Conservation (phyloP, 176 grass and related monocot species). For the Oryza brachyantha region DNA sequence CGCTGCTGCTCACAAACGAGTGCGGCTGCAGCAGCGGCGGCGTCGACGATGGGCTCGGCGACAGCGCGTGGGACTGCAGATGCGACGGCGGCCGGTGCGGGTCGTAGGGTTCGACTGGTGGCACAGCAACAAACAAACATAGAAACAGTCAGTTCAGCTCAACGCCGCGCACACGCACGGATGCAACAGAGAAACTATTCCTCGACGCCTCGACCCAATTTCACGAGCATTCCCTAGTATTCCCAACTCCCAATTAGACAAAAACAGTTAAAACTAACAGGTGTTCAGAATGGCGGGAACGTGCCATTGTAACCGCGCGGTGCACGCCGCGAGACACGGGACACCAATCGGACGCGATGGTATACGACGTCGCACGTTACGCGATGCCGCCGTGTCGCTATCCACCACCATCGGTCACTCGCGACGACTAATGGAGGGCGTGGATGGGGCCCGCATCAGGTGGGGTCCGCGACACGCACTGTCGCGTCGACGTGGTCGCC, state of each 20-base stretch:
- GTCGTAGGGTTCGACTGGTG: slow-evolving; percentile 37
- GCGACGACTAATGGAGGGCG: not conserved
- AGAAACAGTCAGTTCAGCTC: not conserved
- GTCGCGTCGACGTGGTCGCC: not conserved
- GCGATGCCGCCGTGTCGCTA: too few relatives aligned
- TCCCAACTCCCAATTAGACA: too few relatives aligned
- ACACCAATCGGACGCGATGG: not conserved
- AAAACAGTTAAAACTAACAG: too few relatives aligned
- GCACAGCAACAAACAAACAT: not conserved
- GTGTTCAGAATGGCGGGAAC: too few relatives aligned
- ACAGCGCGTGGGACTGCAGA: slow-evolving; percentile 21
- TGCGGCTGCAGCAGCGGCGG: slow-evolving; percentile 25
- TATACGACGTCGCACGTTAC: not conserved
- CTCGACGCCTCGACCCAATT: not conserved
- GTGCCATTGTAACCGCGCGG: not conserved
- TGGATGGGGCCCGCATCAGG: not conserved
- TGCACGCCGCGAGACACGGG: not conserved
- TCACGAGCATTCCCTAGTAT: too few relatives aligned
- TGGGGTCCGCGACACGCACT: not conserved
- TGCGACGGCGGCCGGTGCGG: slow-evolving; percentile 28
- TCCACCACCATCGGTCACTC: too few relatives aligned
- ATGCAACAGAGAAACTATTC: not conserved
- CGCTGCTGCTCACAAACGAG: slow-evolving; percentile 27
- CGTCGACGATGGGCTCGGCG: slow-evolving; percentile 35
- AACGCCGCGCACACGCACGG: not conserved